Evolutionary conservation across 2,329 filamentous ascomycete genomes (phyloP).

Genomic region (Sarocladium oryzae): DNA sequence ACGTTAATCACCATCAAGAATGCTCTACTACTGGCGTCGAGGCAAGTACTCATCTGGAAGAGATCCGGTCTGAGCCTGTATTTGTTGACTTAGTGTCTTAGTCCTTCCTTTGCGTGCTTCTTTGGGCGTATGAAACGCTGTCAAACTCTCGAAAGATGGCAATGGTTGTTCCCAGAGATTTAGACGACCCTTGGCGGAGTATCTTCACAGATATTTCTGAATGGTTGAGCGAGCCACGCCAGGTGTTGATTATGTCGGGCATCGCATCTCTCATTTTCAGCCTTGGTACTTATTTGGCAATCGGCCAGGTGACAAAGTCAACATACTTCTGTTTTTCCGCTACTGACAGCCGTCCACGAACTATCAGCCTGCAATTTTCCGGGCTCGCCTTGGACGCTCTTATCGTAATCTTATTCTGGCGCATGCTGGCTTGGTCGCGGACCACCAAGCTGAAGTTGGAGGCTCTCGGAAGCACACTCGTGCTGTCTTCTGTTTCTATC

Average conservation of each 20-base stretch:
- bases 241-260: conserved; percentile 28
- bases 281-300: conserved; percentile 34
- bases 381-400: conserved; percentile 40
- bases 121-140: conserved; percentile 39
- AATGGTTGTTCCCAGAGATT: conserved; percentile 23
- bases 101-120: conserved; percentile 40
- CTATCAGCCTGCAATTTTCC: conserved; percentile 35
- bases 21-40: conserved; percentile 45
- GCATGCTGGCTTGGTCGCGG: conserved; percentile 43
- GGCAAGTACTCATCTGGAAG: conserved; percentile 24
- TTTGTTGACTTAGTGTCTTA: conserved; percentile 19
- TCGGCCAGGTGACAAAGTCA: conserved; percentile 34
- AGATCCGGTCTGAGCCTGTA: too few relatives aligned
- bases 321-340: conserved; percentile 44
- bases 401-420: conserved; percentile 43
- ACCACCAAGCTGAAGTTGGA: conserved; percentile 41
- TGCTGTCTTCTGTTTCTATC: conserved; percentile 32
- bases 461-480: conserved; percentile 36
- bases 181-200: conserved; percentile 42
- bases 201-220: conserved; percentile 39
- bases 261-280: conserved; percentile 32
- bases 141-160: conserved; percentile 26
- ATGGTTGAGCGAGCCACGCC: conserved; percentile 39
- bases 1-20: conserved; percentile 40
- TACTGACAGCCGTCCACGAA: conserved; percentile 30